Conservation (phyloP, 202 grass and related monocot species). For the Dendrocalamus latiflorus region DNA sequence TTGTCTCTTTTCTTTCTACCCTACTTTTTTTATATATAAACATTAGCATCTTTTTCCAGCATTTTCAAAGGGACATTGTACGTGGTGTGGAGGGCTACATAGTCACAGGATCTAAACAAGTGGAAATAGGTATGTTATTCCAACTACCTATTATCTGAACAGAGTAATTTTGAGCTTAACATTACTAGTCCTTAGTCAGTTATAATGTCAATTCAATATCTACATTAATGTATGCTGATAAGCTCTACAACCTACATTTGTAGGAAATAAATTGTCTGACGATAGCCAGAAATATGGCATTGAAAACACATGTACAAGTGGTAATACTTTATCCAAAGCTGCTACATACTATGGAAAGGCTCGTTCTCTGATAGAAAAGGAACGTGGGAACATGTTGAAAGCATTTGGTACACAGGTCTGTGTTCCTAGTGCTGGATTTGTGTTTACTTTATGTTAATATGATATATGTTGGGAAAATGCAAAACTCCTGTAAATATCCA, state of each 20-base stretch:
- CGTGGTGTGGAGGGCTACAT: conserved; percentile 92
- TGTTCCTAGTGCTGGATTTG: conserved; percentile 13
- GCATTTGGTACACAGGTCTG: conserved; percentile 82
- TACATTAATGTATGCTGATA: conserved; percentile 10
- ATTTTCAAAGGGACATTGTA: conserved; percentile 98
- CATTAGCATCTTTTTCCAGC: conserved; percentile 47
- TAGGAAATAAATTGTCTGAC: conserved; percentile 80
- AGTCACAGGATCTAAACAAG: conserved; percentile 87
- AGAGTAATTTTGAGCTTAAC: neutral
- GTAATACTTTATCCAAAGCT: conserved; percentile 81
- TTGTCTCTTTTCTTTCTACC: neutral
- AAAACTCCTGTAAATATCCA: neutral
- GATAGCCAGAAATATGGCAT: conserved; percentile 87
- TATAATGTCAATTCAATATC: conserved; percentile 6
- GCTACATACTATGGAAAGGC: conserved; percentile 56
- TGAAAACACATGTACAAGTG: conserved; percentile 81
- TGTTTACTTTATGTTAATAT: neutral
- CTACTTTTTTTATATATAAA: conserved; percentile 25
- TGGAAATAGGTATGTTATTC: conserved; percentile 69
- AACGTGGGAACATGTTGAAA: conserved; percentile 72
- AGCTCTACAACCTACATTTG: neutral
- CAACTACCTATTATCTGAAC: neutral
- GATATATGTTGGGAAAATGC: neutral
- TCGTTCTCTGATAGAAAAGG: conserved; percentile 68
- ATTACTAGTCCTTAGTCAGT: neutral